phyloP scores from a whole-genome alignment of 306 rosid species.

The Cicer cuneatum region DNA sequence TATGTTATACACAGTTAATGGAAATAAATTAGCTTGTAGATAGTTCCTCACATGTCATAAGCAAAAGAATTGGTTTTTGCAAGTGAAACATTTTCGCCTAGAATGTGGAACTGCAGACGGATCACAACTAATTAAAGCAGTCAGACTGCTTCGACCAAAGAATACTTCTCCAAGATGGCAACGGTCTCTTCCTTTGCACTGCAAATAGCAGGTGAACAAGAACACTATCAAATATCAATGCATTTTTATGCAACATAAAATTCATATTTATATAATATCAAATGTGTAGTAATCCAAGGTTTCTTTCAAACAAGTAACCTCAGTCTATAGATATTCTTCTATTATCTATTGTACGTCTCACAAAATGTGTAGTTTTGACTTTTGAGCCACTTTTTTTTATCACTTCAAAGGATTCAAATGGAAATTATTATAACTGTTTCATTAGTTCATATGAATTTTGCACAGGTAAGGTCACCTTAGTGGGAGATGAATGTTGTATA shows the following conservation, averaged over 20 bases:
- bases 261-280: constrained; percentile 11
- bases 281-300: neutral
- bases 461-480: constrained; percentile 4
- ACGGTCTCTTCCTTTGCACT: constrained; percentile 76
- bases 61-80: constrained; percentile 36
- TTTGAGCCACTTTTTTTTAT: constrained; percentile 9
- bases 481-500: constrained; percentile 27
- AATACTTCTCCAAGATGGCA: constrained; percentile 66
- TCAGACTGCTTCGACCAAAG: constrained; percentile 52
- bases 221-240: constrained; percentile 38
- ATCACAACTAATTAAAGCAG: constrained; percentile 41
- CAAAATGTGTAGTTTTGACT: constrained; percentile 12
- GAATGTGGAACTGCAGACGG: constrained; percentile 28
- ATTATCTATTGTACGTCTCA: constrained; percentile 1
- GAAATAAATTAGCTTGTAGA: constrained; percentile 22
- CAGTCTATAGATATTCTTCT: constrained; percentile 3
- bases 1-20: neutral
- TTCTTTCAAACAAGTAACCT: constrained; percentile 37
- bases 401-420: constrained; percentile 24
- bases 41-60: constrained; percentile 36
- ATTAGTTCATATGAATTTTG: neutral
- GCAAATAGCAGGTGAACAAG: constrained; percentile 46
- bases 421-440: constrained; percentile 3
- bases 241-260: constrained; percentile 5
- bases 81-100: constrained; percentile 27